Base-by-base conservation (phyloP, 2,329 filamentous ascomycete species). In the Colletotrichum sp. region DNA sequence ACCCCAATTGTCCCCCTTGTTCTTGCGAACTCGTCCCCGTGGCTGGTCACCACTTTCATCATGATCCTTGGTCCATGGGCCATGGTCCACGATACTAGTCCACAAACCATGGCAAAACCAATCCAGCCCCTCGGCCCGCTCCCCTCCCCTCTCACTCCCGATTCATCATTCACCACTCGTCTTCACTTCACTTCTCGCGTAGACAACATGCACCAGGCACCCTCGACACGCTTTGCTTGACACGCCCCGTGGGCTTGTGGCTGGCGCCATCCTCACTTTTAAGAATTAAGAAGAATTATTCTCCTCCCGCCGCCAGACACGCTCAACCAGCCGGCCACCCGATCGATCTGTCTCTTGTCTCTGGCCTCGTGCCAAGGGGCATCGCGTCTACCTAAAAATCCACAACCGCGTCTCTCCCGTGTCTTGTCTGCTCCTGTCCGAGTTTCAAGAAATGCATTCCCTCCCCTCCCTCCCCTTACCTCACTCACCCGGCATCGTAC, bases 1-100 rank as follows among this genome's bases (percentile, higher is more conserved):
- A 52, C 52, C 67, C 26, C 39, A n/a, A 74, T 71, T 74, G 72
- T 74, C 28, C 71, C 57, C 57, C 66, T 73, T 74, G 66, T 74
- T 66, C 63, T 21, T 36, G 43, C 43, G 24, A 43, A 67, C 43
- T 67, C 48, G 13, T 65, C 61, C 7, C 63, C 32, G 70, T 43
- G 18, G 39, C 66, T 32, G 15, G 71, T 59, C n/a, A 52, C 43
- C 43, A 52, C 43, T 52, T 52, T 52, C 43, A 52, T 52, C 43
- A 52, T 52, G n/a, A 52, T 52, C 43, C 43, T 52, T 52, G 43
- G 43, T 52, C 43, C 43, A 52, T 52, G 39, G 39, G 9, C 16
- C 18, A n/a, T 12, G 39, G 39, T n/a, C 18, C 39, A 48, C 18
- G 43, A 52, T 52, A 21, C 43, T 52, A 52, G 43, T 52, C 34